Evolutionary conservation across 2,329 filamentous ascomycete genomes (phyloP).

Genomic region (Ophiostoma quercus): DNA sequence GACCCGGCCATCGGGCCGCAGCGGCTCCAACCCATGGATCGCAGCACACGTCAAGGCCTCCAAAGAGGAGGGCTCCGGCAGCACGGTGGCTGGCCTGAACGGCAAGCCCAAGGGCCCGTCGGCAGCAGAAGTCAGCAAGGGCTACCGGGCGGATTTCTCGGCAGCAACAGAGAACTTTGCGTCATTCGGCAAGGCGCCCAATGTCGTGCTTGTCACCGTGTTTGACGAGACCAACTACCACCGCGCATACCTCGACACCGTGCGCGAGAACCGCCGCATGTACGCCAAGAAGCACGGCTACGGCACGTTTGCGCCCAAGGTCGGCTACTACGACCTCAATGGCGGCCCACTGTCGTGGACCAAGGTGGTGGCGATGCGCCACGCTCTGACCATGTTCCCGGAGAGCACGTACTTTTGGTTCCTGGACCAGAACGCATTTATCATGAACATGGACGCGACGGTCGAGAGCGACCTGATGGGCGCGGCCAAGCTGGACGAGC

Average conservation of each 20-base stretch:
- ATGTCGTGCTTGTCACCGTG: constrained; percentile 78
- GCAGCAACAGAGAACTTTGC: constrained; percentile 30
- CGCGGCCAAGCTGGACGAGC: constrained; percentile 59
- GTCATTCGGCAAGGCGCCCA: constrained; percentile 51
- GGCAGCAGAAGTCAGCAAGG: constrained; percentile 12
- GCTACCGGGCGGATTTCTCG: constrained; percentile 20
- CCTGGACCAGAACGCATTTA: constrained; percentile 75
- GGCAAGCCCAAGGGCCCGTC: background rate
- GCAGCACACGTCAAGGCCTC: constrained; percentile 21
- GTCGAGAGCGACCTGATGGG: constrained; percentile 68
- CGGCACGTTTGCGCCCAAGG: constrained; percentile 71
- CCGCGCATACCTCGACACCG: constrained; percentile 61
- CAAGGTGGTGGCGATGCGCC: constrained; percentile 77
- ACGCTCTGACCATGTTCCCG: constrained; percentile 77
- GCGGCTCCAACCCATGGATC: constrained; percentile 25
- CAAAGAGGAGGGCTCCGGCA: constrained; percentile 20
- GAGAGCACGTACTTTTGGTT: constrained; percentile 79
- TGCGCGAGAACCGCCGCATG: constrained; percentile 75
- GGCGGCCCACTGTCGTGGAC: constrained; percentile 62
- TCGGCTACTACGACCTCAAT: constrained; percentile 67
- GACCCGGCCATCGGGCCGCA: constrained; percentile 33
- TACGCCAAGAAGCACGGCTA: constrained; percentile 90
- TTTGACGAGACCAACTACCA: constrained; percentile 64
- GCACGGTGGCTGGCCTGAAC: constrained; percentile 14
- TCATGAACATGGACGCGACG: constrained; percentile 73